Conservation (phyloP, 75 land plant genomes). For the Isoetes taiwanensis region DNA sequence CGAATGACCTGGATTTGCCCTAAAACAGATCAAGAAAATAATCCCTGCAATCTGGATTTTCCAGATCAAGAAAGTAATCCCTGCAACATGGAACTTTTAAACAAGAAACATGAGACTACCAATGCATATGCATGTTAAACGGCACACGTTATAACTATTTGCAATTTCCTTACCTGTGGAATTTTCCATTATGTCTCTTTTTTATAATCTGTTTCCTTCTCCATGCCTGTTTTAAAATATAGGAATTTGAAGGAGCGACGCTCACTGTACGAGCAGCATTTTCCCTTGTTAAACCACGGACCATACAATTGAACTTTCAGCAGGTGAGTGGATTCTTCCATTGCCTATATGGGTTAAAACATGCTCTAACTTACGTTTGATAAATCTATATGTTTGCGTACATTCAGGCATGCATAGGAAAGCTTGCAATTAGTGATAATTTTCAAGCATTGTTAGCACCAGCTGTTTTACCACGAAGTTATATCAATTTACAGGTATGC, state of each 20-base stretch:
- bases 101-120: too few species aligned
- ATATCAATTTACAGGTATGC: constrained; percentile 56
- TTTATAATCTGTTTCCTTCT: too few species aligned
- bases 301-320: constrained; percentile 70
- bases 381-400: background rate
- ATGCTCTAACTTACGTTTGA: background rate
- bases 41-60: too few species aligned
- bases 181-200: too few species aligned
- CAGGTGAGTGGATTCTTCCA: constrained; percentile 37
- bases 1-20: too few species aligned
- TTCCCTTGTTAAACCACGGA: constrained; percentile 48
- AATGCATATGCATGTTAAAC: too few species aligned
- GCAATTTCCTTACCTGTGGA: too few species aligned
- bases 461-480: constrained; percentile 75
- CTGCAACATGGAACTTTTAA: too few species aligned
- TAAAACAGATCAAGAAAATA: too few species aligned
- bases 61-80: too few species aligned
- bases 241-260: constrained; percentile 91
- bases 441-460: constrained; percentile 80
- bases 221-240: constrained; percentile 2
- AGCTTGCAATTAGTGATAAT: constrained; percentile 62
- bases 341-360: background rate
- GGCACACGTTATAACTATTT: too few species aligned
- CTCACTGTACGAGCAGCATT: constrained; percentile 73
- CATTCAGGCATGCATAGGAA: constrained; percentile 38